Evolutionary conservation across 371 early-diverging fungal species (phyloP).

Genomic region (Mortierella polycephala): DNA sequence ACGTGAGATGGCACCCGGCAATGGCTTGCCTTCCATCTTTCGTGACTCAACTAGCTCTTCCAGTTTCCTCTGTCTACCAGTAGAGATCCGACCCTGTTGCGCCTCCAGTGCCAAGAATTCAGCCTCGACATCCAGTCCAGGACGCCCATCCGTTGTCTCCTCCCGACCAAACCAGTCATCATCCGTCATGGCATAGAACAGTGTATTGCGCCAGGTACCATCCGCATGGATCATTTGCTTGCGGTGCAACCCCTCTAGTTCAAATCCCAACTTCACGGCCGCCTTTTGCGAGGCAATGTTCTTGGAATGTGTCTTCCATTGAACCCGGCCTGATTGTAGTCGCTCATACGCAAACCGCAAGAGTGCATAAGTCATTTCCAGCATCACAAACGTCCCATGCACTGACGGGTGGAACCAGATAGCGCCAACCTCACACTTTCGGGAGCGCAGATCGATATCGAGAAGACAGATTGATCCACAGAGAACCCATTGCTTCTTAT

Average conservation of each 20-base stretch:
- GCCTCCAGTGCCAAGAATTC: background rate
- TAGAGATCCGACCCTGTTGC: background rate
- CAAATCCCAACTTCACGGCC: conserved; percentile 59
- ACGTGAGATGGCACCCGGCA: conserved; percentile 8
- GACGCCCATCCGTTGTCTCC: conserved; percentile 15
- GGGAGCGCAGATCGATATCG: conserved; percentile 23
- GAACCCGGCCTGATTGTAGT: conserved; percentile 45
- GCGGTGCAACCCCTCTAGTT: conserved; percentile 55
- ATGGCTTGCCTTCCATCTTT: conserved; percentile 30
- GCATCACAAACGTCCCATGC: conserved; percentile 45
- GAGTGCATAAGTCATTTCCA: conserved; percentile 37
- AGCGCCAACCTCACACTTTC: conserved; percentile 30
- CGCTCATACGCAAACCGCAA: conserved; percentile 37
- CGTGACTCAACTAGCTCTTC: conserved; percentile 20
- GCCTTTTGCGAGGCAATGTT: conserved; percentile 60
- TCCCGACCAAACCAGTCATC: conserved; percentile 47
- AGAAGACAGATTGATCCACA: conserved; percentile 39
- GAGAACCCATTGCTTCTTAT: conserved; percentile 28
- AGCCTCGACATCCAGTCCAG: conserved; percentile 12
- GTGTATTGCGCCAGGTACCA: conserved; percentile 37
- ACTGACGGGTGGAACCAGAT: conserved; percentile 48
- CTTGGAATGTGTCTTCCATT: conserved; percentile 55
- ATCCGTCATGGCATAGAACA: conserved; percentile 44
- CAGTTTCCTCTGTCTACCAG: conserved; percentile 19
- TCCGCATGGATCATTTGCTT: conserved; percentile 56